Evolutionary conservation across 495 filamentous ascomycete genomes (phyloP).

Genomic region (Aspergillus avenaceus): DNA sequence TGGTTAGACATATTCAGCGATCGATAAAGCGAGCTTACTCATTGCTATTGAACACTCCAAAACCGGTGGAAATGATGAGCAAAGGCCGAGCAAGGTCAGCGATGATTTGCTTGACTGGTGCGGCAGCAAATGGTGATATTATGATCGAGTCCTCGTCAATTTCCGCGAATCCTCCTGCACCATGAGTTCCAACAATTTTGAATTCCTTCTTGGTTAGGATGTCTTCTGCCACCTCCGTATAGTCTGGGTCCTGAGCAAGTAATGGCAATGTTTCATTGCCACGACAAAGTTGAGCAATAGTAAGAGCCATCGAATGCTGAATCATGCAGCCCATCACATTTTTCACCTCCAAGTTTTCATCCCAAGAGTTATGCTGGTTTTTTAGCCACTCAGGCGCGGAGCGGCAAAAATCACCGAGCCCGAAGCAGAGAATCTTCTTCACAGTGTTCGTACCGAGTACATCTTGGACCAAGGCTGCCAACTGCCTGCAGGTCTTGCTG

Average conservation of each 20-base stretch:
- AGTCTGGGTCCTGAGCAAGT: slow-evolving; percentile 29
- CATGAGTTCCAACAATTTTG: slow-evolving; percentile 31
- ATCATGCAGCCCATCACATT: slow-evolving; percentile 24
- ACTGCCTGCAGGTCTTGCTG: slow-evolving; percentile 24
- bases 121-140: slow-evolving; percentile 27
- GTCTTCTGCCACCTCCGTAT: slow-evolving; percentile 25
- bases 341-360: slow-evolving; percentile 25
- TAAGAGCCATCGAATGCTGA: slow-evolving; percentile 31
- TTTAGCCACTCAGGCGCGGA: slow-evolving; percentile 29
- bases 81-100: slow-evolving; percentile 34
- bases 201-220: slow-evolving; percentile 31
- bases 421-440: slow-evolving; percentile 38
- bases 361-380: slow-evolving; percentile 20
- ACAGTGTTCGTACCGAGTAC: slow-evolving; percentile 22
- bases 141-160: slow-evolving; percentile 33
- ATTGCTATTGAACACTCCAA: slow-evolving; percentile 22
- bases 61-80: slow-evolving; percentile 22
- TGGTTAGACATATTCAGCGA: slow-evolving; percentile 22
- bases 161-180: slow-evolving; percentile 36
- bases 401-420: slow-evolving; percentile 32
- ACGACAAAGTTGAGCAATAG: slow-evolving; percentile 28
- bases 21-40: slow-evolving; percentile 26
- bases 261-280: slow-evolving; percentile 22
- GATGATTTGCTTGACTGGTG: slow-evolving; percentile 31
- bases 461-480: slow-evolving; percentile 23